Evolutionary conservation across 1,284 basidiomycete genomes (phyloP).

Genomic region (Ustilago loliicola): DNA sequence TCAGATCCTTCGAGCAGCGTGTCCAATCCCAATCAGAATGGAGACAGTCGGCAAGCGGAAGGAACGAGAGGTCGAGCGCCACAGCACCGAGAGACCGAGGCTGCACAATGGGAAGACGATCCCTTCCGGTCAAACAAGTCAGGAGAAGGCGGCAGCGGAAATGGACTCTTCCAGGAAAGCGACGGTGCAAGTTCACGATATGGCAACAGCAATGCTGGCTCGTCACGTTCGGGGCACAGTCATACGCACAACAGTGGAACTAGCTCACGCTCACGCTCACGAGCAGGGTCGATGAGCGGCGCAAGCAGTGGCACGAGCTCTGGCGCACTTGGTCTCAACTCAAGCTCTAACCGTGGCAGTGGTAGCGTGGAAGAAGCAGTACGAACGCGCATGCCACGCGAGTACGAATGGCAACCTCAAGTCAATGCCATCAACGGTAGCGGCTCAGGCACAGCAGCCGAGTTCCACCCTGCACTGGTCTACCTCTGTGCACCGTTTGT

Average conservation of each 20-base stretch:
- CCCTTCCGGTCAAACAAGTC: conserved; percentile 23
- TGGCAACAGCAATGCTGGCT: background rate
- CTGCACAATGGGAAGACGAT: conserved; percentile 16
- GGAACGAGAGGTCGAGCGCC: conserved; percentile 21
- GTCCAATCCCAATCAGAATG: background rate
- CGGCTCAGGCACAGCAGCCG: conserved; percentile 18
- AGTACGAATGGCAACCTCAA: conserved; percentile 60
- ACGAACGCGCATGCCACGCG: conserved; percentile 55
- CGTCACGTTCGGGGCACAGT: conserved; percentile 8
- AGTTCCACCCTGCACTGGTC: conserved; percentile 68
- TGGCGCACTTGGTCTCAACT: background rate
- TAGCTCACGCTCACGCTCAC: conserved; percentile 36
- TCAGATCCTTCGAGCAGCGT: conserved; percentile 5
- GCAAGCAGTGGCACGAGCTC: conserved; percentile 3
- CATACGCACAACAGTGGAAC: conserved; percentile 29
- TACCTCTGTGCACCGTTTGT: conserved; percentile 69
- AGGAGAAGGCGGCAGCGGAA: conserved; percentile 11
- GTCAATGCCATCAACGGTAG: conserved; percentile 13
- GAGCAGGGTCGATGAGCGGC: conserved; percentile 40
- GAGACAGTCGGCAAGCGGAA: background rate
- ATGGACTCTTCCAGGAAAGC: conserved; percentile 3
- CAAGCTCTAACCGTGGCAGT: background rate
- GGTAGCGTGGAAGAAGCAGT: conserved; percentile 26
- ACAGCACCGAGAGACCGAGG: background rate
- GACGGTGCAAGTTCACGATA: background rate